Base-by-base conservation (phyloP, 768 basidiomycete genomes). In the Xerocomus potaroensis region DNA sequence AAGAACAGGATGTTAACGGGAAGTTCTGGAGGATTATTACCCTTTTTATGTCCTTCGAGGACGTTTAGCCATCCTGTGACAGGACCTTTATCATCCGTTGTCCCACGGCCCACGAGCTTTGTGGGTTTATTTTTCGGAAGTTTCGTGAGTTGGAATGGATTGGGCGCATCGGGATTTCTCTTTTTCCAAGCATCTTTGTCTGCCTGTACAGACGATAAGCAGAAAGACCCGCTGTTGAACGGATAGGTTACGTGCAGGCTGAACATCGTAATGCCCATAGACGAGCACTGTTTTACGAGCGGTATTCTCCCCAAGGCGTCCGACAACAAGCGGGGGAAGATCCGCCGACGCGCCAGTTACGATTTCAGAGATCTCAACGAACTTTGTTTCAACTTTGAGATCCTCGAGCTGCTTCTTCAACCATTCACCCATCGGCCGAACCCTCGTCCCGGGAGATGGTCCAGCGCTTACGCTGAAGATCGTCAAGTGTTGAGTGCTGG, bases 61-160 rank as follows among this genome's bases (percentile, higher is more conserved):
- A 92, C 84, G 60, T 93, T 92, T 48, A 95, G 66, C 91, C 91
- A 94, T 12, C 87, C 91, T 8, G 91, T 68, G 33, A 94, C 73
- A 12, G 91, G 91, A 0, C 91, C 91, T 67, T 95, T 95, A 72
- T 94, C 93, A 63, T 94, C 91, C 11, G 84, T 81, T 12, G 86
- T 79, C 11, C 91, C 91, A 32, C 91, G 84, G 12, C 91, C 91
- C 49, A 87, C 80, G 10, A 94, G 73, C 49, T 78, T 77, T 8
- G 8, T 19, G 14, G 40, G 40, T 15, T 19, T 22, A 27, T 21
- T 21, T 5, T 41, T 9, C 14, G 29, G 40, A 22, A 41, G 29
- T 8, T 8, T 5, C 2, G 38, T 39, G 3, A 27, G 38, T 8
- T 14, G 8, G 14, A 41, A 41, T 7, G 40, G 40, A 7, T 31